Evolutionary conservation across 495 filamentous ascomycete genomes (phyloP).

Genomic region (Ramalina peruviana): DNA sequence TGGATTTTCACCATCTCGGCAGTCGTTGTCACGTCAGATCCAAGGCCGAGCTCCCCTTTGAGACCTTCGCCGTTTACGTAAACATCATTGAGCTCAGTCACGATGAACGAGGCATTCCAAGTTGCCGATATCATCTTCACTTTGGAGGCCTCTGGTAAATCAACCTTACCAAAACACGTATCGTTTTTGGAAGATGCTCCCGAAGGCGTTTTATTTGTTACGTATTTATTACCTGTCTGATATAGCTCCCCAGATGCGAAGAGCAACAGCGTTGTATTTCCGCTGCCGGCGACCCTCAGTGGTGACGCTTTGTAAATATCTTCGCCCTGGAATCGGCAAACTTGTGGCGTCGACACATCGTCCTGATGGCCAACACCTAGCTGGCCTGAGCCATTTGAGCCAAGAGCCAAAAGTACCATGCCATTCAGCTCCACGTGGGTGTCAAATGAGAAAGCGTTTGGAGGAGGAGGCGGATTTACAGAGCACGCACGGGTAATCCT

Average conservation of each 20-base stretch:
- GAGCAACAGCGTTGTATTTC: conserved; percentile 75
- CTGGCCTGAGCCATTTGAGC: conserved; percentile 83
- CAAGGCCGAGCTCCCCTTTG: conserved; percentile 62
- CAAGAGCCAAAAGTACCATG: conserved; percentile 60
- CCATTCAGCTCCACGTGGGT: too few relatives aligned
- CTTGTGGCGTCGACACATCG: conserved; percentile 55
- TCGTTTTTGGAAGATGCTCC: not conserved
- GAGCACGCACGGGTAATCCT: too few relatives aligned
- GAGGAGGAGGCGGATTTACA: not conserved
- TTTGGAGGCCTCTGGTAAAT: conserved; percentile 6
- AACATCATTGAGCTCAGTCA: conserved; percentile 33
- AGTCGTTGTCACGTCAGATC: conserved; percentile 17
- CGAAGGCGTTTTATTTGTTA: conserved; percentile 23
- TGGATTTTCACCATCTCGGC: conserved; percentile 25
- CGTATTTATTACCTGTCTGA: conserved; percentile 47
- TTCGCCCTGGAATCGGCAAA: conserved; percentile 23
- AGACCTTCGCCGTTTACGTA: conserved; percentile 48
- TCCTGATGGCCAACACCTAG: conserved; percentile 63
- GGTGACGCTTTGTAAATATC: conserved; percentile 6
- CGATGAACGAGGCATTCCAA: conserved; percentile 59
- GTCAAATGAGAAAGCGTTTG: not conserved
- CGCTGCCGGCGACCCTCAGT: conserved; percentile 50
- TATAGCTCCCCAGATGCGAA: conserved; percentile 42
- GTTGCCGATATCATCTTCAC: conserved; percentile 45
- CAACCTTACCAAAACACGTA: conserved; percentile 8